phyloP scores from a whole-genome alignment of 352 stramenopile genomes.

The Pythium dissotocum region DNA sequence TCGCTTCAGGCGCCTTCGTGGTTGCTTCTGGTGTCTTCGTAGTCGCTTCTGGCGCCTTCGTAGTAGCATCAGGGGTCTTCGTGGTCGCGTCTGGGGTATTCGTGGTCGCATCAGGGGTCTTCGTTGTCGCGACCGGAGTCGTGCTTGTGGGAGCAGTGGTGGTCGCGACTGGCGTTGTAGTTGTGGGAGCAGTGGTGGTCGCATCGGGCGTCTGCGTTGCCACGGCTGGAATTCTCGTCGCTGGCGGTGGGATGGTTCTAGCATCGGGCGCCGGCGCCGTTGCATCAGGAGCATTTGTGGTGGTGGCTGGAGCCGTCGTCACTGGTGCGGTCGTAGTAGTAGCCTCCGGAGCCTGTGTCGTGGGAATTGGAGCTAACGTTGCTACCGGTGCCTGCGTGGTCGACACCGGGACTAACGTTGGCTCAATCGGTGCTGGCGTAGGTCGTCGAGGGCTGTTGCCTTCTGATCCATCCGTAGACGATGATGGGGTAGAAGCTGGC shows the following conservation, averaged over 20 bases:
- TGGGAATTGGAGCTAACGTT: too few relatives aligned
- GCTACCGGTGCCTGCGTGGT: too few relatives aligned
- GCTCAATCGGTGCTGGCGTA: not conserved
- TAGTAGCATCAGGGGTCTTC: not conserved
- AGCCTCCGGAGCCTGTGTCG: too few relatives aligned
- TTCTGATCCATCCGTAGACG: not conserved
- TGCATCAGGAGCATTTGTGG: too few relatives aligned
- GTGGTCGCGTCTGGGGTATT: slow-evolving; percentile 1
- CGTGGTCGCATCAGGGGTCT: not conserved
- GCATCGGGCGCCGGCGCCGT: too few relatives aligned
- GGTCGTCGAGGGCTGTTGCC: not conserved
- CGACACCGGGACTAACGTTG: too few relatives aligned
- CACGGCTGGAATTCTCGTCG: not conserved
- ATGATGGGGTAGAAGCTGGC: not conserved
- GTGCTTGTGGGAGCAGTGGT: too few relatives aligned
- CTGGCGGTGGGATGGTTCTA: too few relatives aligned
- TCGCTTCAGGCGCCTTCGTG: slow-evolving; percentile 1
- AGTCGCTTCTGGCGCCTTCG: slow-evolving; percentile 3
- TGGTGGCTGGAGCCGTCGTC: too few relatives aligned
- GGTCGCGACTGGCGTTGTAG: too few relatives aligned
- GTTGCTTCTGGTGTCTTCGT: not conserved
- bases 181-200: not conserved
- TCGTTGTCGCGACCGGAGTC: not conserved
- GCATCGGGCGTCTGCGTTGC: too few relatives aligned
- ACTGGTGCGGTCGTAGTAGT: too few relatives aligned